Conservation (phyloP, 1,139 yeast species). For the Sugiyamaella grinbergsii region DNA sequence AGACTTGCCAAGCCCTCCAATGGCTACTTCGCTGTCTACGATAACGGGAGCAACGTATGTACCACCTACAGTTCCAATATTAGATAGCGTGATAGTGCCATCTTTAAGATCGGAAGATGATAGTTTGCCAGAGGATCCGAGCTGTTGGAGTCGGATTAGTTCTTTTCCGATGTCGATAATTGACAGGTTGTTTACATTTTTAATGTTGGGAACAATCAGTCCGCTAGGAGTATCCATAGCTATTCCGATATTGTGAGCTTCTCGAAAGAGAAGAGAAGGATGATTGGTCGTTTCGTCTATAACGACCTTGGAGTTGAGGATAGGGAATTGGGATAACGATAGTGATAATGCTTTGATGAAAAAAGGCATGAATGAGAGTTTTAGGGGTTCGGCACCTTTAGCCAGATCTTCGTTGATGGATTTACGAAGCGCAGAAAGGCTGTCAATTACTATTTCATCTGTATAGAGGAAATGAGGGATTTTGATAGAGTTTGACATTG, state of each 20-base stretch:
- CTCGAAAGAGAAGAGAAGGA: slow-evolving; percentile 36
- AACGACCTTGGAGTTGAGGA: slow-evolving; percentile 37
- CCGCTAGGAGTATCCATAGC: slow-evolving; percentile 81
- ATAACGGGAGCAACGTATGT: slow-evolving; percentile 75
- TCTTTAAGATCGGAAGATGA: slow-evolving; percentile 71
- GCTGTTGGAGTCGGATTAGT: slow-evolving; percentile 56
- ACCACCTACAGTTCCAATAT: slow-evolving; percentile 80
- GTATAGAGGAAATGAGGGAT: slow-evolving; percentile 44
- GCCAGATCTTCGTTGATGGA: slow-evolving; percentile 34
- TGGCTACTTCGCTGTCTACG: slow-evolving; percentile 42
- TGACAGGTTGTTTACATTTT: slow-evolving; percentile 65
- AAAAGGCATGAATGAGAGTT: slow-evolving; percentile 43
- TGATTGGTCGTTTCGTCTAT: slow-evolving; percentile 27
- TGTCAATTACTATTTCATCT: slow-evolving; percentile 40
- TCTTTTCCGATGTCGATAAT: slow-evolving; percentile 66
- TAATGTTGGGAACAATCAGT: slow-evolving; percentile 69
- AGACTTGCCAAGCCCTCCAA: slow-evolving; percentile 41
- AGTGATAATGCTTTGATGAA: slow-evolving; percentile 43
- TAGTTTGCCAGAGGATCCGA: slow-evolving; percentile 66
- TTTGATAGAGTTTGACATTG: slow-evolving; percentile 41
- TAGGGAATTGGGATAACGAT: slow-evolving; percentile 37
- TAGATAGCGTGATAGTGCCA: slow-evolving; percentile 74
- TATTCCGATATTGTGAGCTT: slow-evolving; percentile 52
- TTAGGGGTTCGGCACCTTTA: slow-evolving; percentile 25
- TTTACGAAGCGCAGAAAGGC: slow-evolving; percentile 32